Base-by-base conservation (phyloP, 2,329 filamentous ascomycete species). In the Aspergillus sp. region DNA sequence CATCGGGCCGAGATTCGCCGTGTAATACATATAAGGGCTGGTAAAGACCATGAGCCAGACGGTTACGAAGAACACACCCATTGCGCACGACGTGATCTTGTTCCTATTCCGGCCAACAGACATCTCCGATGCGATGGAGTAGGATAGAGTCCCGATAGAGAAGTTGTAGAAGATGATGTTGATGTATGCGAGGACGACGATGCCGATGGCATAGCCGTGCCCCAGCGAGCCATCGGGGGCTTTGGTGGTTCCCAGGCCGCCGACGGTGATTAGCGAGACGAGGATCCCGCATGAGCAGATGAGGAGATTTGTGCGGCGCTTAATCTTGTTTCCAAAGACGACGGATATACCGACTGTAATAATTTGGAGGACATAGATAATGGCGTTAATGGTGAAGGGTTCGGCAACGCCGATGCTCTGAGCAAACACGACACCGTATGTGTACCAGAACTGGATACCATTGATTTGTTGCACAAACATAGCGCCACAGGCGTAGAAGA, bases 391-490 rank as follows among this genome's bases (percentile, higher is more conserved):
- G 4, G 71, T 62, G 50, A 76, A 76, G 0, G 76, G 73, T 13
- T 78, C 68, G 0, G 54, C 55, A 2, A 77, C 56, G 0, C 75
- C 75, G 45, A 78, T 76, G 1, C 70, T 64, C 57, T 78, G 63
- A 19, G 71, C 66, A 54, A 78, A 78, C 25, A 78, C 69, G 1
- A 71, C 72, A 2, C 74, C 75, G 29, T 72, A 77, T 46, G 70
- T 71, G 61, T 77, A 76, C 58, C 76, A 77, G 64, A 72, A 79
- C 45, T 76, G 73, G 48, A 79, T 78, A 17, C 77, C 76, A 64
- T 76, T 76, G 64, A 80, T 76, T 64, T 80, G 76, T 58, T 79
- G 76, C 2, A 75, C 73, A 36, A 76, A 66, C 53, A 79, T 64
- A 19, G 74, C 76, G 10, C 76, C 77, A 6, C 69, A 71, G 14